A percentile compares a stretch with the other conserved stretches of the same genome.
Evolutionary conservation across 306 rosid species (phyloP).

Genomic region (Abrus precatorius): DNA sequence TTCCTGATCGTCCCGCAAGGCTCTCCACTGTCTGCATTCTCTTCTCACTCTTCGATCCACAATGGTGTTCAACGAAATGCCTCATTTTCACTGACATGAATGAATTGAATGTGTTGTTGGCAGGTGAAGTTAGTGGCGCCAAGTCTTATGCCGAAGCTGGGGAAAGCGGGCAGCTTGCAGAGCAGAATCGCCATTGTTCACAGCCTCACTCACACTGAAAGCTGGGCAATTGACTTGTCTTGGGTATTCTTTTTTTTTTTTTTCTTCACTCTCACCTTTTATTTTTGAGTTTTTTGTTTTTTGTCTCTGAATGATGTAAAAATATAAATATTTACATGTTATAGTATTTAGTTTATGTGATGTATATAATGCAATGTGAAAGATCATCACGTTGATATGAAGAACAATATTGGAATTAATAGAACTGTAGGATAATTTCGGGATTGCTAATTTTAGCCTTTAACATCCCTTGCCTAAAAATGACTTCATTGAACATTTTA

Average conservation of each 20-base stretch:
- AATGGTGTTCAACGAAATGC: slow-evolving; percentile 52
- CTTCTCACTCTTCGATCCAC: too few species aligned
- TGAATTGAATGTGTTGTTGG: background rate
- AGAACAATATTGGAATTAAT: background rate
- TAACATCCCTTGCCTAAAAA: too few species aligned
- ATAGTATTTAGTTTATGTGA: background rate
- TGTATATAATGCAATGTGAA: background rate
- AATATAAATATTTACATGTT: too few species aligned
- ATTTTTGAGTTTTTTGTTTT: background rate
- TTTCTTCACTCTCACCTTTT: background rate
- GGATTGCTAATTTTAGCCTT: background rate
- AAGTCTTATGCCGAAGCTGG: slow-evolving; percentile 88
- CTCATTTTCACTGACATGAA: slow-evolving; percentile 4
- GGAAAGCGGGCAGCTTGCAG: slow-evolving; percentile 94
- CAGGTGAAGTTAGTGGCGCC: slow-evolving; percentile 85
- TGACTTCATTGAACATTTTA: too few species aligned
- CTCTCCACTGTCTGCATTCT: slow-evolving; percentile 58
- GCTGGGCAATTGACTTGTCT: slow-evolving; percentile 95
- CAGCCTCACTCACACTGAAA: slow-evolving; percentile 86
- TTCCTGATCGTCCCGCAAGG: slow-evolving; percentile 89
- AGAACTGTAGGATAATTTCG: background rate
- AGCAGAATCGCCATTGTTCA: slow-evolving; percentile 88
- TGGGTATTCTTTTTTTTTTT: slow-evolving; percentile 63
- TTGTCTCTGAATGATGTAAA: too few species aligned
- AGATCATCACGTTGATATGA: background rate